These are phyloP conservation scores for Trichoderma hamatum DNA, from an alignment of 2,329 filamentous ascomycete genomes.

Conservation along the genomic window DNA sequence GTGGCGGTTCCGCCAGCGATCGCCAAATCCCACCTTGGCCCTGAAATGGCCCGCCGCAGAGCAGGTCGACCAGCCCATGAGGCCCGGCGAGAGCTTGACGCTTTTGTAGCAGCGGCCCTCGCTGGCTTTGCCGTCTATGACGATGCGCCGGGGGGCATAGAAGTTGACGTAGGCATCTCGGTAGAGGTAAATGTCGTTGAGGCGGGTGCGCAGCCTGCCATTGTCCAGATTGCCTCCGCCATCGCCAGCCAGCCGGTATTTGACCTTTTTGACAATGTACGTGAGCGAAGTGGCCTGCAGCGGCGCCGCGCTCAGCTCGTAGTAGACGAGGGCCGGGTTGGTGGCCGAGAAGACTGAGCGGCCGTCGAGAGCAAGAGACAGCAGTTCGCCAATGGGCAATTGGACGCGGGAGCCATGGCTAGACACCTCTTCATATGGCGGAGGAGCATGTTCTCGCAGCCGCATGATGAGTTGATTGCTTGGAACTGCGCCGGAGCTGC, in stretches of 20 bases:
- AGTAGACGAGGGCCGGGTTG: conserved; percentile 21
- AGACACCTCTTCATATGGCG: conserved; percentile 22
- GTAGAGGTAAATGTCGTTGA: conserved; percentile 20
- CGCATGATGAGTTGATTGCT: neutral
- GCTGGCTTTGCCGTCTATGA: conserved; percentile 19
- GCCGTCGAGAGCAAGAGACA: conserved; percentile 11
- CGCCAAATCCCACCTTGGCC: conserved; percentile 5
- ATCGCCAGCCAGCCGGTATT: conserved; percentile 10
- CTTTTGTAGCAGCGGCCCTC: conserved; percentile 16
- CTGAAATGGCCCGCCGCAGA: conserved; percentile 11
- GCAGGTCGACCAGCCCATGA: conserved; percentile 20
- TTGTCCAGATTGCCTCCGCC: neutral
- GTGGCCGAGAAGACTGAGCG: conserved; percentile 16
- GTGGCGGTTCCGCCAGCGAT: conserved; percentile 20
- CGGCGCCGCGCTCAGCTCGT: conserved; percentile 17
- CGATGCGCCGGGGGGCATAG: conserved; percentile 19
- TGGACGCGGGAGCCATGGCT: conserved; percentile 16
- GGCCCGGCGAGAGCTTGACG: conserved; percentile 19
- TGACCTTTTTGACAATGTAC: conserved; percentile 24
- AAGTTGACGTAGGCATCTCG: conserved; percentile 24
- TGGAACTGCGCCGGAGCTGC: neutral
- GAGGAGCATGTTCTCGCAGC: conserved; percentile 21
- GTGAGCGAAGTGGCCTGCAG: conserved; percentile 14
- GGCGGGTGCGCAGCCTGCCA: conserved; percentile 9
- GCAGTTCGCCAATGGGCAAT: conserved; percentile 19